Evolutionary conservation across 768 basidiomycete species (phyloP), one percentile per base, ranked within the genome.

Genomic region (Tylopilus sp.): DNA sequence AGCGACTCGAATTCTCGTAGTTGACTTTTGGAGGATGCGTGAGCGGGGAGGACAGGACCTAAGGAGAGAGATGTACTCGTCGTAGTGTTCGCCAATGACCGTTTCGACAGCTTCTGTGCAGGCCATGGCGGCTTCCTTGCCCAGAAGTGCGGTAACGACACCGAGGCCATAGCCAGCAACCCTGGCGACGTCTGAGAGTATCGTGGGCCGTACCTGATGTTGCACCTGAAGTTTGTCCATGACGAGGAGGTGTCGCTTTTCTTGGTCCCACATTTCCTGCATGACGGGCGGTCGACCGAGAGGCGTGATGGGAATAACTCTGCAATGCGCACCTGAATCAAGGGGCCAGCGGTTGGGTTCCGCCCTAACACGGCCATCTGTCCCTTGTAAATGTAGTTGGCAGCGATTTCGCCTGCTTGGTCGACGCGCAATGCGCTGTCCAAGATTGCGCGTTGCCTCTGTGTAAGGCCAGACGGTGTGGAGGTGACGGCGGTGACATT

Each of bases 41-140:
- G 11, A 61, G 55, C 48, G 28, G 35, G 30, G 21, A n/a, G 17
- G 13, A 28, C 2, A 21, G 15, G 42, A 36, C 25, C n/a, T n/a
- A 18, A 13, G 46, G 9, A 33, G n/a, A 49, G 33, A 40, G 48
- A 79, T 91, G 65, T 66, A 95, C 95, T 97, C 93, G 67, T 98
- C 91, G 62, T 98, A 98, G 70, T 98, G 95, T 69, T 98, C 95
- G 36, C 95, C 95, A 47, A 98, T 98, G 50, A 92, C 92, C 0
- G 95, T 97, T 69, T 98, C 95, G 18, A 98, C 94, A 0, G 95
- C 95, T 68, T 98, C 95, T 0, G 95, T 98, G 62, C 95, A 98
- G 6, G 95, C 95, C 95, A 98, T 98, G 1, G 95, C 93, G 12
- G 94, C 92, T 59, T 97, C 88, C 63, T 83, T 88, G 33, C 95